Evolutionary conservation across 2,329 filamentous ascomycete species (phyloP), one percentile per base, ranked within the genome.

Genomic region (Penicillium italicum): DNA sequence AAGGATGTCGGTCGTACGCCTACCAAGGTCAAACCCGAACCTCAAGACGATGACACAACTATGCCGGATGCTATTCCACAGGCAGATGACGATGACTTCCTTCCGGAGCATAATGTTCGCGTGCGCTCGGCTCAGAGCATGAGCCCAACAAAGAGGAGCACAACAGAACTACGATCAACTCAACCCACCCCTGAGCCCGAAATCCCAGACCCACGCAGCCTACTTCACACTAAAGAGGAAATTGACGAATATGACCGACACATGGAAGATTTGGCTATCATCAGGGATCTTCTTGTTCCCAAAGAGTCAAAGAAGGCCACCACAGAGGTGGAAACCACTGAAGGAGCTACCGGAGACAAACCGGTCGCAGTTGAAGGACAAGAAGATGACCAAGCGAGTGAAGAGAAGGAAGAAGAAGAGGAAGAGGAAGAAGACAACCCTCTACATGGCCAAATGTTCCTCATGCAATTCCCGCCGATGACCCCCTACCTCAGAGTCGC

Each of bases 381-480:
- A 33, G 53, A 49, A 12, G 51, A 61, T 22, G 34, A 58, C n/a
- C 58, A 56, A 37, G 49, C 58, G 8, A 59, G 53, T 20, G 53
- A 60, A 31, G 58, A 60, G 10, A 56, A 63, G 14, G 57, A 64
- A 45, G 65, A 62, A 11, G 51, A 59, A n/a, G 14, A 34, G 14
- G 61, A 63, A 31, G 59, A 65, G 14, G 61, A 63, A 31, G 59
- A 65, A 24, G 56, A 67, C 20, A 60, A 59, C n/a, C 69, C 75
- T 40, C 75, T 78, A 18, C 72, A 80, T 34, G 80, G 84, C 51
- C 79, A 81, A 55, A 76, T 85, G 50, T 86, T 86, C 67, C 76
- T 86, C 49, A 82, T 87, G 68, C 85, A 87, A 68, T 81, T 87
- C 63, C 85, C 85, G 12, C 83, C 85, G 0, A 77, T 85, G 55